Base-by-base conservation (phyloP, 371 early-diverging fungal genomes). In the Mucor racemosus region DNA sequence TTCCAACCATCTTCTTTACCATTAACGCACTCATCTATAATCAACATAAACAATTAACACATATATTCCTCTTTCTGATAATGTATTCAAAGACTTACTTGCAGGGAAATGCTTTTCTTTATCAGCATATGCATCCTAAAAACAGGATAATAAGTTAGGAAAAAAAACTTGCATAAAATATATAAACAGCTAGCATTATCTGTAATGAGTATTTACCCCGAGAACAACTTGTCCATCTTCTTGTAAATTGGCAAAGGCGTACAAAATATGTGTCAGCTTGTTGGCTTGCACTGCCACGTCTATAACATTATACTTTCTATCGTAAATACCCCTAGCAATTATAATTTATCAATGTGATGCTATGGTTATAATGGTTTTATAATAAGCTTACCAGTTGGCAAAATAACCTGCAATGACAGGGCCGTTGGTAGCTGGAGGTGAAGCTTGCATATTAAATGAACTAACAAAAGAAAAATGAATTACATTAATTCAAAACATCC, bases 191-290 rank as follows among this genome's bases (percentile, higher is more conserved):
- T 26, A 26, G 26, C 3, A 44, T 50, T 13, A 42, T 50, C 7
- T 39, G 13, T 11, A 35, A 17, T 21, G 4, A 41, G 26, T 26
- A 65, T 66, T 64, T 75, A 85, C 88, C 62, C 89, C 86, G 7
- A 90, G 77, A 31, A 88, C 77, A 10, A 91, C 87, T 9, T 76
- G 71, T n/a, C 92, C 88, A 60, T 88, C 80, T 9, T 82, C 79
- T 53, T 87, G 78, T 13, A 95, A 78, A 71, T 95, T 93, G 46
- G 92, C 92, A 83, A 97, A 97, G 19, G 92, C 94, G 75, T 97
- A 96, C 64, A 94, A 88, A 67, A 97, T 69, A 66, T 94, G 92
- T 5, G 93, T 92, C 41, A 94, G 75, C 50, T 90, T 85, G 57
- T 84, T 80, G 26, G 81, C 90, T 59, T 77, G 72, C 17, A 48